These are phyloP conservation scores for Flaveria trinervia DNA, from an alignment of 129 eudicot genomes.

Conservation along the genomic window DNA sequence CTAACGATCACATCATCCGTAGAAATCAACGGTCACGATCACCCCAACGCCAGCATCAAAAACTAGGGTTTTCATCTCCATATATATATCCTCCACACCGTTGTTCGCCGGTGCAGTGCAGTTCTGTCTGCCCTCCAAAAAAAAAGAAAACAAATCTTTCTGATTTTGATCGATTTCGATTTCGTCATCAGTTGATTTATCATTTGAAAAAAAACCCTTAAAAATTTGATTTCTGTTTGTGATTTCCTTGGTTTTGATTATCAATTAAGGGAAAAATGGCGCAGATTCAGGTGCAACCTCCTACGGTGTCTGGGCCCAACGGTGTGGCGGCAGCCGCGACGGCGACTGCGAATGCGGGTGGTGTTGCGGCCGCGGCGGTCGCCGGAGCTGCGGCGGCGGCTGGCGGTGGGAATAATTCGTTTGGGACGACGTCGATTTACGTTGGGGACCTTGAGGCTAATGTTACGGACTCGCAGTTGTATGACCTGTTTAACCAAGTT, in stretches of 20 bases:
- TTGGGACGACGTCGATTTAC: conserved; percentile 63
- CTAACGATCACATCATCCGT: conserved; percentile 19
- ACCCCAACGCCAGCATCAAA: background rate
- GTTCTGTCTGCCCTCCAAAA: conserved; percentile 66
- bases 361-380: conserved; percentile 30
- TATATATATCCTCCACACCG: background rate
- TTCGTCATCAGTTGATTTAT: no score
- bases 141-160: conserved; percentile 22
- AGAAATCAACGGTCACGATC: conserved; percentile 24
- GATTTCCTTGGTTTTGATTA: conserved; percentile 7
- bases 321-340: conserved; percentile 25
- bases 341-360: conserved; percentile 16
- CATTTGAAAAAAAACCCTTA: background rate
- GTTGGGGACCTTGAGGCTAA: conserved; percentile 68
- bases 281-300: conserved; percentile 69
- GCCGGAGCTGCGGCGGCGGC: conserved; percentile 28
- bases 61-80: conserved; percentile 15
- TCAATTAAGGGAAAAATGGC: conserved; percentile 42
- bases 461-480: conserved; percentile 74
- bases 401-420: conserved; percentile 35
- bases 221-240: conserved; percentile 16
- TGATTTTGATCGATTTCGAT: no score
- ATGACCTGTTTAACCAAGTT: conserved; percentile 70
- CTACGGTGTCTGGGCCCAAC: conserved; percentile 44
- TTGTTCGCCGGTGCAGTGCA: conserved; percentile 55